Percentiles rank a stretch among this genome's conserved stretches.
phyloP scores from a whole-genome alignment of 306 rosid genomes.

The Prunus armeniaca region DNA sequence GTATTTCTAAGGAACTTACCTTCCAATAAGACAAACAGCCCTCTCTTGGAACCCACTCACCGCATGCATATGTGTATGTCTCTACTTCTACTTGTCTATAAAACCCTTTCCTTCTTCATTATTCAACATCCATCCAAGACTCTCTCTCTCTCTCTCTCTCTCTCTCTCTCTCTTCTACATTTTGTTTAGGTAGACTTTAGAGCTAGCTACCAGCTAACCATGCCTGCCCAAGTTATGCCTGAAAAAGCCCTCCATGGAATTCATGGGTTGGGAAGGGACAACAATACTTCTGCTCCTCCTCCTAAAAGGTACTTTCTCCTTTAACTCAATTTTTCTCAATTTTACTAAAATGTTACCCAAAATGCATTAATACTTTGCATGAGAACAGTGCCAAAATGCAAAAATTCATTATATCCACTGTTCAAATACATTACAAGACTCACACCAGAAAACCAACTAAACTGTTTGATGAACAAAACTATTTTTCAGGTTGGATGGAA shows the following conservation, averaged over 20 bases:
- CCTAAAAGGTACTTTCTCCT: constrained; percentile 44
- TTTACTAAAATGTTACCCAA: not conserved
- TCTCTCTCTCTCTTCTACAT: constrained; percentile 18
- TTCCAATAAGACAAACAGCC: not conserved
- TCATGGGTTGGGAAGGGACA: constrained; percentile 41
- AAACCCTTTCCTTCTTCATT: not conserved
- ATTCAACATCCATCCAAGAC: not conserved
- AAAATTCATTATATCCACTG: not conserved
- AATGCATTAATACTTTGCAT: not conserved
- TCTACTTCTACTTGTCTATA: constrained; percentile 11
- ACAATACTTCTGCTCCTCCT: constrained; percentile 20
- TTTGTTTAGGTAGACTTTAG: not conserved
- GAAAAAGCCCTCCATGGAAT: constrained; percentile 54
- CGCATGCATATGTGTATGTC: not conserved
- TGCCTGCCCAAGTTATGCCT: constrained; percentile 64
- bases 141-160: constrained; percentile 7
- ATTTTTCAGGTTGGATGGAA: constrained; percentile 69
- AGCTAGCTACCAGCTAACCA: constrained; percentile 27
- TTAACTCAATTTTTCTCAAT: not conserved
- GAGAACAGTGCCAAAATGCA: not conserved
- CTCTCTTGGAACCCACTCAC: constrained; percentile 27
- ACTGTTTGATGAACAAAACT: not conserved
- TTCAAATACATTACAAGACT: not conserved
- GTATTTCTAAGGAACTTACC: not conserved
- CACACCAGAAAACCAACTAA: not conserved